Evolutionary conservation across 75 land plant species (phyloP), one percentile per base, ranked within the genome.

Genomic region (Cunninghamia lanceolata): DNA sequence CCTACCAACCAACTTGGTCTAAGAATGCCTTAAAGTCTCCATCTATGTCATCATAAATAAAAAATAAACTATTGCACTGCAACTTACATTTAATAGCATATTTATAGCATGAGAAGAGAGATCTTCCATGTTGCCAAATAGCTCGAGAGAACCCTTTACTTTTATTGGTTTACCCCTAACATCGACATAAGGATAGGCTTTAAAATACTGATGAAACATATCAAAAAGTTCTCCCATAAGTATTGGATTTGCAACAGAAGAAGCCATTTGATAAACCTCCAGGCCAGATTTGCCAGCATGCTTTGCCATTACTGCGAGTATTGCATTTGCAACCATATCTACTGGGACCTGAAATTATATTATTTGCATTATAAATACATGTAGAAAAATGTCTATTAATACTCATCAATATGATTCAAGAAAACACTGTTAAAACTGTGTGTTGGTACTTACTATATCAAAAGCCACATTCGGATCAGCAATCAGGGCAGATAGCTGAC

Each of bases 321-420:
- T 92, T 71, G 99, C 94, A 85, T 97, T 97, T 15, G 93, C 99
- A 11, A 97, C 99, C 97, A 97, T 94, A 85, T 97, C 99, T 35
- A 91, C 99, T 13, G 99, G 99, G 1, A 97, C 95, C 99, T 97
- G 84, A 97, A 80, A 97, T 83, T 25, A 93, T 92, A 56, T 97
- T 93, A 85, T 97, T 97, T 13, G 93, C n/a, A n/a, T n/a, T n/a
- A n/a, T n/a, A n/a, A n/a, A n/a, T n/a, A n/a, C n/a, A n/a, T 35
- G 39, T 76, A 5, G 36, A 36, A 16, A 76, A 36, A 14, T 76
- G 0, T 38, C n/a, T n/a, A n/a, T n/a, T n/a, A n/a, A n/a, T n/a
- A n/a, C n/a, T 4, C 2, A 2, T 75, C 21, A 16, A 16, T 19
- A 56, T 4, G 15, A 16, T 56, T 56, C 2, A 56, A 16, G 1